phyloP scores from a whole-genome alignment of 768 basidiomycete species.

The Boletales sp. region DNA sequence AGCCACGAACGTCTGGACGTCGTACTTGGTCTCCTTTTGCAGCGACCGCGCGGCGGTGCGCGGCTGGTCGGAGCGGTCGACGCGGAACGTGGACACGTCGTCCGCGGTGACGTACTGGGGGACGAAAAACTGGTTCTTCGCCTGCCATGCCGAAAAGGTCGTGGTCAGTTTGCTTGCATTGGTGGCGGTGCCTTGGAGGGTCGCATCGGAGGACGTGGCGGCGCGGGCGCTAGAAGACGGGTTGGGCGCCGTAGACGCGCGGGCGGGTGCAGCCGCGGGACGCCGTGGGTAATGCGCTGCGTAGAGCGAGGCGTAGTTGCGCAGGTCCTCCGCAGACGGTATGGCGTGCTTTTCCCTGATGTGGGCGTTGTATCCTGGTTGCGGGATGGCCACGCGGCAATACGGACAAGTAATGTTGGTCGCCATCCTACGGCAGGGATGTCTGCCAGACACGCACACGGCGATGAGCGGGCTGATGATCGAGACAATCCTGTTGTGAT shows the following conservation, averaged over 20 bases:
- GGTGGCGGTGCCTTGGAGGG: neutral
- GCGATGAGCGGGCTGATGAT: neutral
- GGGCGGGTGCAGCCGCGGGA: neutral
- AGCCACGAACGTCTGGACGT: constrained; percentile 19
- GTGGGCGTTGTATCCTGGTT: constrained; percentile 10
- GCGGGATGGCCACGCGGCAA: constrained; percentile 9
- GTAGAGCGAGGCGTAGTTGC: neutral
- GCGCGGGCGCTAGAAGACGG: neutral
- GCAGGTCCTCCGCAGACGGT: constrained; percentile 6
- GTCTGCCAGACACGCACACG: neutral
- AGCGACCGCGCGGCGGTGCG: constrained; percentile 15
- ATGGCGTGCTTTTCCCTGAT: constrained; percentile 7
- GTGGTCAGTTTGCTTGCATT: constrained; percentile 5
- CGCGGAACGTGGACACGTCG: constrained; percentile 21
- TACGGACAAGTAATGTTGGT: constrained; percentile 9
- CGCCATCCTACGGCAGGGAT: constrained; percentile 3
- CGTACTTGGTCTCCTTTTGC: constrained; percentile 18
- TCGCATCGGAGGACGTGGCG: constrained; percentile 1
- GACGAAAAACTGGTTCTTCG: constrained; percentile 2
- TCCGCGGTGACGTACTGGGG: constrained; percentile 19
- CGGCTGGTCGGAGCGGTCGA: constrained; percentile 24
- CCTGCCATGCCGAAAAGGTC: constrained; percentile 21
- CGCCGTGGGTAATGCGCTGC: neutral
- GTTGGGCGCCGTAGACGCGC: neutral
- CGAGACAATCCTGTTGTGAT: neutral